Evolutionary conservation across 139 green algal species (phyloP).

Genomic region (Chlorella sp.): DNA sequence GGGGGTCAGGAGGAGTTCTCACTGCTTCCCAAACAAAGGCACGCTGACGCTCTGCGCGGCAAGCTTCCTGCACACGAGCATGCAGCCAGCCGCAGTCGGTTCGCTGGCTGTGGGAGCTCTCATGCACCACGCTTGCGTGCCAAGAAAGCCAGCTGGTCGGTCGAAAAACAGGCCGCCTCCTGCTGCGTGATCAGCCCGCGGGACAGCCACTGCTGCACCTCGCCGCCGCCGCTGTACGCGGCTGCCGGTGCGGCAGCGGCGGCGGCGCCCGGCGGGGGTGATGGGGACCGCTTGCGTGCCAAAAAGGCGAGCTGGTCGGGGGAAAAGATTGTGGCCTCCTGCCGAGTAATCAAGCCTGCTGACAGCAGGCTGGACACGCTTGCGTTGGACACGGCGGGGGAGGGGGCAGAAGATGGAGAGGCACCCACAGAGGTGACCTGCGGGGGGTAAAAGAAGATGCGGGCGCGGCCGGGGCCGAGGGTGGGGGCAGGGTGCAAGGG

Average conservation of each 20-base stretch:
- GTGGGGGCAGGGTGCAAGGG: not conserved
- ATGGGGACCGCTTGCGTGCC: slow-evolving; percentile 5
- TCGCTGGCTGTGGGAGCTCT: too few relatives aligned
- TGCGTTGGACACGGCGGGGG: not conserved
- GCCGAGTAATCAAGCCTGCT: not conserved
- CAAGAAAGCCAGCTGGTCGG: slow-evolving; percentile 3
- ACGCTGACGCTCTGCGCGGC: too few relatives aligned
- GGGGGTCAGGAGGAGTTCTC: too few relatives aligned
- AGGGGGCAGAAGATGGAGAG: not conserved
- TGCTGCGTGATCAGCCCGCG: slow-evolving; percentile 1
- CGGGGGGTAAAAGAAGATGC: not conserved
- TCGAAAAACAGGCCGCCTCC: not conserved
- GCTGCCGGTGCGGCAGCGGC: not conserved
- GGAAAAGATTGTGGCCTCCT: not conserved
- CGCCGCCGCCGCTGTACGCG: not conserved
- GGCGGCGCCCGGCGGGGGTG: not conserved
- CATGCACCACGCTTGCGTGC: not conserved
- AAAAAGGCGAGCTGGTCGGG: not conserved
- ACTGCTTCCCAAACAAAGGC: too few relatives aligned
- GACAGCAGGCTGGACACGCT: not conserved
- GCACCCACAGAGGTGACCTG: not conserved
- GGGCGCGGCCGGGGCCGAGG: too few relatives aligned
- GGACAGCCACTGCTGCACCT: slow-evolving; percentile 6
- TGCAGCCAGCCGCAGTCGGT: too few relatives aligned
- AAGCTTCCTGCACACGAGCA: too few relatives aligned